phyloP scores from a whole-genome alignment of 208 protist species.

The Leishmania amazonensis region DNA sequence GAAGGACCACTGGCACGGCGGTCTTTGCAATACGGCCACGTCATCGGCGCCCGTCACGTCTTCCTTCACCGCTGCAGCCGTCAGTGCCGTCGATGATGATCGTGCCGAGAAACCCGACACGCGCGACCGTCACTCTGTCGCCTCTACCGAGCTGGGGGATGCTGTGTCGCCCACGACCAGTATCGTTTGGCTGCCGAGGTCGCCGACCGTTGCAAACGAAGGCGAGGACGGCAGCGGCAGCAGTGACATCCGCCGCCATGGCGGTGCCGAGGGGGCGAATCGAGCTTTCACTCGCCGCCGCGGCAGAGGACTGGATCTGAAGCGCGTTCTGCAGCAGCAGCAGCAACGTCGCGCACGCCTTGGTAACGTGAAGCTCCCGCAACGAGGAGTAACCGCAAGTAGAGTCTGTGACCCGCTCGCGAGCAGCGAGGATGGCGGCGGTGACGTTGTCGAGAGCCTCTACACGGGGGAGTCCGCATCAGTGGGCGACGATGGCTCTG shows the following conservation, averaged over 20 bases:
- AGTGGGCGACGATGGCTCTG: background rate
- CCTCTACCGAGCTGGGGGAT: constrained; percentile 22
- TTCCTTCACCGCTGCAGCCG: background rate
- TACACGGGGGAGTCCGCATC: constrained; percentile 17
- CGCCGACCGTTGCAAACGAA: constrained; percentile 7
- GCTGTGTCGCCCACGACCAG: constrained; percentile 17
- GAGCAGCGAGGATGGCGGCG: background rate
- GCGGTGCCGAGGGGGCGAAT: background rate
- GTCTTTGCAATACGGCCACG: background rate
- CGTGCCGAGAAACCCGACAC: background rate
- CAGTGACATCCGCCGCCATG: background rate
- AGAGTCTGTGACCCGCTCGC: background rate
- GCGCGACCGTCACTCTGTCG: constrained; percentile 14
- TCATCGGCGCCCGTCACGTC: background rate
- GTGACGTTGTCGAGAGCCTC: constrained; percentile 13
- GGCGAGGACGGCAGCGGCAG: background rate
- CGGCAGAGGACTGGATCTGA: constrained; percentile 20
- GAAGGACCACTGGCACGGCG: background rate
- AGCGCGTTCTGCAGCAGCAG: constrained; percentile 27
- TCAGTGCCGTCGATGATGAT: background rate
- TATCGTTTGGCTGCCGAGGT: constrained; percentile 17
- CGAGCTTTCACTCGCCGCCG: constrained; percentile 13
- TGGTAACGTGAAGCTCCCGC: constrained; percentile 3
- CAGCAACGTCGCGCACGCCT: constrained; percentile 16
- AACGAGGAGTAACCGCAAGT: background rate